Evolutionary conservation across 345 rosid species (phyloP).

Genomic region (Angophora floribunda): DNA sequence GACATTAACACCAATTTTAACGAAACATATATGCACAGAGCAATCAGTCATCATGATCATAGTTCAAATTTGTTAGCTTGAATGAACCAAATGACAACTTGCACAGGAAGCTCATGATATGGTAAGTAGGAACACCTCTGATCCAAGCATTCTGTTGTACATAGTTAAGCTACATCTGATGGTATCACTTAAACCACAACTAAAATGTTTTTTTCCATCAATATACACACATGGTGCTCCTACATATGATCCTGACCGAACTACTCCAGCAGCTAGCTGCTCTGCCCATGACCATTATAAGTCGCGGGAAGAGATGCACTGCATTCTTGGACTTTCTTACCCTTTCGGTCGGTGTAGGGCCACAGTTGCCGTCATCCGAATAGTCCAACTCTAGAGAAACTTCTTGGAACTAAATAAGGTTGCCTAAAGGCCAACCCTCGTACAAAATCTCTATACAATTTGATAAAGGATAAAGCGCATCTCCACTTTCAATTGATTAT

Average conservation of each 20-base stretch:
- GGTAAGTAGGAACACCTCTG: background rate
- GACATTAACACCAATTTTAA: background rate
- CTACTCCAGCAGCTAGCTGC: background rate
- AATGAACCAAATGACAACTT: background rate
- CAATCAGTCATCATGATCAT: background rate
- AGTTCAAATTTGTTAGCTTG: background rate
- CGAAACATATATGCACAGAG: background rate
- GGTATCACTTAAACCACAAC: background rate
- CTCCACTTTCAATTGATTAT: background rate
- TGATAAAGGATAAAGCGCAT: background rate
- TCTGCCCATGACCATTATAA: background rate
- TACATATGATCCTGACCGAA: background rate
- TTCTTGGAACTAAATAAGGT: background rate
- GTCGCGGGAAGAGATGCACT: background rate
- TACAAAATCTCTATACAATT: background rate
- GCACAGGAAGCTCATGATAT: background rate
- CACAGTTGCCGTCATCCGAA: background rate
- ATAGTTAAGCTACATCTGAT: background rate
- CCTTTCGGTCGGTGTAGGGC: background rate
- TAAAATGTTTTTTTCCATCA: background rate
- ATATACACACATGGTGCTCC: background rate
- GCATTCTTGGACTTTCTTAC: background rate
- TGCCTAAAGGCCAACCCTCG: background rate
- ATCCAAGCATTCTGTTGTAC: background rate
- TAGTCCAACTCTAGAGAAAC: background rate